Conservation (phyloP, 768 basidiomycete species). For the Hypholoma fasciculare region DNA sequence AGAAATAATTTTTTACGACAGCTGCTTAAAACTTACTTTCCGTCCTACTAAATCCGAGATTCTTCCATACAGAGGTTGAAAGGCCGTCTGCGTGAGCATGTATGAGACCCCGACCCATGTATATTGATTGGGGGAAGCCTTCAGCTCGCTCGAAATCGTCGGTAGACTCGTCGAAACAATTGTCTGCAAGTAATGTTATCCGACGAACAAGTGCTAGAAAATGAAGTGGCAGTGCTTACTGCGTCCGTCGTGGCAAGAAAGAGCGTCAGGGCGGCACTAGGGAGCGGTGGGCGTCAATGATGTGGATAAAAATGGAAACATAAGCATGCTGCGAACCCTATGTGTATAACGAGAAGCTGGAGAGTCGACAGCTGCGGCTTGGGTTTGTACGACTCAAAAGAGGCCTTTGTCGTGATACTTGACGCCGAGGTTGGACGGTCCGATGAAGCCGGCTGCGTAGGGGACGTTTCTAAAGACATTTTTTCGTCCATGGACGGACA, state of each 20-base stretch:
- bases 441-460: constrained; percentile 1
- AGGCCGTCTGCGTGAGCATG: constrained; percentile 84
- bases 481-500: constrained; percentile 7
- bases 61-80: constrained; percentile 80
- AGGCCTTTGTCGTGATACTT: constrained; percentile 26
- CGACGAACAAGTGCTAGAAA: not conserved
- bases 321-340: constrained; percentile 50
- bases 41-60: constrained; percentile 80
- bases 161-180: constrained; percentile 86
- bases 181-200: constrained; percentile 30
- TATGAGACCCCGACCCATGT: constrained; percentile 88
- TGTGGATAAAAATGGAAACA: constrained; percentile 8
- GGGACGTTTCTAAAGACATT: not conserved
- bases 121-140: constrained; percentile 70
- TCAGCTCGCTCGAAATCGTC: constrained; percentile 71
- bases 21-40: constrained; percentile 48
- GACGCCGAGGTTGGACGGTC: constrained; percentile 20
- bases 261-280: constrained; percentile 73
- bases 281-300: not conserved
- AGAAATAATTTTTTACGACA: not conserved
- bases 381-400: constrained; percentile 27
- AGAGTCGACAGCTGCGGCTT: constrained; percentile 45
- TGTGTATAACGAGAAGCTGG: constrained; percentile 62
- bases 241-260: constrained; percentile 89
- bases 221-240: constrained; percentile 34